These are phyloP conservation scores for Pelagophyceae sp. DNA, from an alignment of 352 stramenopile genomes.

Conservation along the genomic window DNA sequence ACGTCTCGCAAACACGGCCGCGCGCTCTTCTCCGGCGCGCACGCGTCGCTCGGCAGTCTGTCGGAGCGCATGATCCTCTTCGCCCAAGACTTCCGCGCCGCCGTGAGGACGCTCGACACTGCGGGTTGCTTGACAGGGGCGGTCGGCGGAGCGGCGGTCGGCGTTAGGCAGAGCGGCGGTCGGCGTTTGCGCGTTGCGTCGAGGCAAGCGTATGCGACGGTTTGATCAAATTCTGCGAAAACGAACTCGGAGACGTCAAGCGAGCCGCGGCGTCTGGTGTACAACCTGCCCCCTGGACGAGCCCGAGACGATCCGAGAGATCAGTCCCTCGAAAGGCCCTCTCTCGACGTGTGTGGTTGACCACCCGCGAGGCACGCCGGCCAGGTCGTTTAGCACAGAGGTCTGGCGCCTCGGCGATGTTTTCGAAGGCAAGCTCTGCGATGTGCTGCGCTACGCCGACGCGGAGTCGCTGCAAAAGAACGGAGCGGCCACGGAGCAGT, in stretches of 20 bases:
- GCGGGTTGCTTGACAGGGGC: no score
- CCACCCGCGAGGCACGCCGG: no score
- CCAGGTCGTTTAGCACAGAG: background rate
- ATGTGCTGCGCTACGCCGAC: background rate
- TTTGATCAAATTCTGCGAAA: background rate
- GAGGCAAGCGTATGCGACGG: background rate
- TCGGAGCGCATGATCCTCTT: background rate
- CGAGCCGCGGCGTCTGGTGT: no score
- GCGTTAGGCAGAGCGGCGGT: no score
- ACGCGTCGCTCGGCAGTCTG: background rate
- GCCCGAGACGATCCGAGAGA: no score
- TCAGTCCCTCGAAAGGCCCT: no score
- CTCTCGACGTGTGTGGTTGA: no score
- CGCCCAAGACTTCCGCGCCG: background rate
- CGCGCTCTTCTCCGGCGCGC: background rate
- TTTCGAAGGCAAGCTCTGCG: slow-evolving; percentile 10
- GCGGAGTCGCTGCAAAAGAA: background rate
- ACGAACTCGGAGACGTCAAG: background rate
- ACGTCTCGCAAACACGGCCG: background rate
- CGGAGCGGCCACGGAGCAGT: background rate
- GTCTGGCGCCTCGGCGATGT: background rate
- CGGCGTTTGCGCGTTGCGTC: background rate
- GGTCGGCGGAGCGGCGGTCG: no score
- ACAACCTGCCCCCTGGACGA: no score
- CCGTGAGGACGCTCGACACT: no score